phyloP scores from a whole-genome alignment of 2,329 filamentous ascomycete species.

The Alternaria dauci region DNA sequence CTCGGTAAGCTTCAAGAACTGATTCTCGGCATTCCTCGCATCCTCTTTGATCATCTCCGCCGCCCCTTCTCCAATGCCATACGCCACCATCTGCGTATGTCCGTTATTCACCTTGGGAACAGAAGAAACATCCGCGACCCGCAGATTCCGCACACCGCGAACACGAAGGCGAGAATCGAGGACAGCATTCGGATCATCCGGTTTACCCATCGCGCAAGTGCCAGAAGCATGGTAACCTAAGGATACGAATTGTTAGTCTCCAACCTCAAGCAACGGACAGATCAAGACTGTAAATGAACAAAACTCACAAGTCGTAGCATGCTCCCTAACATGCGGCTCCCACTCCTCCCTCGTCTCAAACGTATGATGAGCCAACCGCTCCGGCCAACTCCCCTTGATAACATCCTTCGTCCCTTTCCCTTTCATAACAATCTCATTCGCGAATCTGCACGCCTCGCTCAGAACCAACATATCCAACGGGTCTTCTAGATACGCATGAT shows the following conservation, averaged over 20 bases:
- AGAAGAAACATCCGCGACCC: slow-evolving; percentile 40
- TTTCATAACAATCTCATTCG: slow-evolving; percentile 67
- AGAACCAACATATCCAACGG: slow-evolving; percentile 67
- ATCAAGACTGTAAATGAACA: not conserved
- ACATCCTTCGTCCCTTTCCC: slow-evolving; percentile 66
- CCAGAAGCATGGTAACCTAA: slow-evolving; percentile 62
- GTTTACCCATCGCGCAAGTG: slow-evolving; percentile 64
- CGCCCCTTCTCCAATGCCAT: slow-evolving; percentile 44
- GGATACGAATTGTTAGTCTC: not conserved
- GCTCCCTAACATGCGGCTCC: slow-evolving; percentile 64
- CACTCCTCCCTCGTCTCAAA: slow-evolving; percentile 66
- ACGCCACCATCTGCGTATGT: slow-evolving; percentile 50
- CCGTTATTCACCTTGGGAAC: slow-evolving; percentile 43
- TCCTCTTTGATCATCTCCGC: slow-evolving; percentile 45
- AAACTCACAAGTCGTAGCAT: slow-evolving; percentile 66
- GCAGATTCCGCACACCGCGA: slow-evolving; percentile 31
- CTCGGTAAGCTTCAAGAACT: slow-evolving; percentile 18
- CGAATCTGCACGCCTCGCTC: slow-evolving; percentile 65
- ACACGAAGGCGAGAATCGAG: slow-evolving; percentile 48
- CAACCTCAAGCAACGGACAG: too few species aligned
- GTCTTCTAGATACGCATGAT: slow-evolving; percentile 67
- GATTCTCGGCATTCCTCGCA: slow-evolving; percentile 12
- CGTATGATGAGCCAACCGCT: slow-evolving; percentile 60
- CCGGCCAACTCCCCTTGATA: slow-evolving; percentile 68
- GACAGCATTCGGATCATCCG: slow-evolving; percentile 45